Percentiles rank a stretch among this genome's conserved stretches.
Evolutionary conservation across 2,329 filamentous ascomycete genomes (phyloP).

Genomic region (Stachybotrys elegans): DNA sequence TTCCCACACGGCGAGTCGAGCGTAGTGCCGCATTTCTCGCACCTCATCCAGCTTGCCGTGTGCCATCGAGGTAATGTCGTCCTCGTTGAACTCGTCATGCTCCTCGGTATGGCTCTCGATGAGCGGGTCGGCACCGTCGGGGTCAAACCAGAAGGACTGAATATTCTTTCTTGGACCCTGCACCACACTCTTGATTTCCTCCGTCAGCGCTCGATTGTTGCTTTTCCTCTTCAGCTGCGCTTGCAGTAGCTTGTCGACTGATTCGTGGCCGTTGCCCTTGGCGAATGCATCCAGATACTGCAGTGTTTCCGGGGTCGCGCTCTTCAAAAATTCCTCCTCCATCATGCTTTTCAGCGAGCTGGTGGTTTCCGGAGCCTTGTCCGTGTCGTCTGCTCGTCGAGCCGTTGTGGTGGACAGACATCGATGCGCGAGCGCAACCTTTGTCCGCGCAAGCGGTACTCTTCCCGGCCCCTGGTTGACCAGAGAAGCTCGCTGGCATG

Average conservation of each 20-base stretch:
- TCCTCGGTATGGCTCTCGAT: too few species aligned
- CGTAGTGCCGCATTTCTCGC: slow-evolving; percentile 83
- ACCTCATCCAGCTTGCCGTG: slow-evolving; percentile 86
- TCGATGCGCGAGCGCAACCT: slow-evolving; percentile 15
- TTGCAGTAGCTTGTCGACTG: slow-evolving; percentile 26
- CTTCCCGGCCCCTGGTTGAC: slow-evolving; percentile 15
- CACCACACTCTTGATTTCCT: slow-evolving; percentile 21
- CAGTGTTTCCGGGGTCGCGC: slow-evolving; percentile 24
- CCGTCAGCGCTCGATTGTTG: too few species aligned
- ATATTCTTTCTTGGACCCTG: slow-evolving; percentile 23
- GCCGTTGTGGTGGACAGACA: slow-evolving; percentile 25
- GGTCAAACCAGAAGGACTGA: slow-evolving; percentile 43
- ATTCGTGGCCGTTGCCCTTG: slow-evolving; percentile 26
- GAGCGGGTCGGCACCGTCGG: slow-evolving; percentile 41
- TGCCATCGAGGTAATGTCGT: slow-evolving; percentile 78
- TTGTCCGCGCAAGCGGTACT: slow-evolving; percentile 18
- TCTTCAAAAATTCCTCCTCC: slow-evolving; percentile 22
- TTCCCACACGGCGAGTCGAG: slow-evolving; percentile 86
- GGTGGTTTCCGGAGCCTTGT: slow-evolving; percentile 15
- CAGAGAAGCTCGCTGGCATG: slow-evolving; percentile 24
- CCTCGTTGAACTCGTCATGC: slow-evolving; percentile 63
- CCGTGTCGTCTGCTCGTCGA: slow-evolving; percentile 19
- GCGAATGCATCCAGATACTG: slow-evolving; percentile 29
- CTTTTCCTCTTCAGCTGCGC: slow-evolving; percentile 19
- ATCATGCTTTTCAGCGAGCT: slow-evolving; percentile 19